Evolutionary conservation across 2,329 filamentous ascomycete genomes (phyloP).

Genomic region (Trichoderma pleuroti): DNA sequence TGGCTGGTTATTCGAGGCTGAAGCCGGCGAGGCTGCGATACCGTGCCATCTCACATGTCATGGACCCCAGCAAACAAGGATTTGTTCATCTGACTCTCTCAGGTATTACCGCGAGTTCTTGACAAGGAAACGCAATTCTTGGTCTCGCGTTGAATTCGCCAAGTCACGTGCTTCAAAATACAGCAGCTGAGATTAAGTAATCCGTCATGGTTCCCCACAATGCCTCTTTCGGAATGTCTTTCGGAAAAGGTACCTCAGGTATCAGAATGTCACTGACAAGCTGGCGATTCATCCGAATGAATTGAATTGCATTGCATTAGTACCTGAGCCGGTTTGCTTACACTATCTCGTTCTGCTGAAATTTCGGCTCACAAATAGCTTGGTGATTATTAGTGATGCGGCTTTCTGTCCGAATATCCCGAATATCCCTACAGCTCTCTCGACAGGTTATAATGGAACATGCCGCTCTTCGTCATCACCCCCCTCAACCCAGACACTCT

Average conservation of each 20-base stretch:
- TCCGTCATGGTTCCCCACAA: not conserved
- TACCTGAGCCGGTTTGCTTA: not conserved
- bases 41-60: not conserved
- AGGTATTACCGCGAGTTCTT: not conserved
- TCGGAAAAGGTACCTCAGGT: no score
- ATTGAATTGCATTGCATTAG: not conserved
- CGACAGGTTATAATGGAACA: not conserved
- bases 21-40: not conserved
- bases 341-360: not conserved
- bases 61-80: not conserved
- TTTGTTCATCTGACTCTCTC: not conserved
- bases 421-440: not conserved
- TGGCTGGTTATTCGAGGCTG: not conserved
- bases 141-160: not conserved
- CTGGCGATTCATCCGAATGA: not conserved
- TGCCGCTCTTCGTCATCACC: not conserved
- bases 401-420: not conserved
- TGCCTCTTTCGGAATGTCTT: not conserved
- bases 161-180: not conserved
- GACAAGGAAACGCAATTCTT: not conserved
- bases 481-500: not conserved
- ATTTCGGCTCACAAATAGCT: not conserved
- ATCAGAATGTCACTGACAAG: not conserved
- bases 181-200: not conserved
- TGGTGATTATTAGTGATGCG: not conserved